Evolutionary conservation across 2,329 filamentous ascomycete genomes (phyloP).

Genomic region (Thyridium curvatum): DNA sequence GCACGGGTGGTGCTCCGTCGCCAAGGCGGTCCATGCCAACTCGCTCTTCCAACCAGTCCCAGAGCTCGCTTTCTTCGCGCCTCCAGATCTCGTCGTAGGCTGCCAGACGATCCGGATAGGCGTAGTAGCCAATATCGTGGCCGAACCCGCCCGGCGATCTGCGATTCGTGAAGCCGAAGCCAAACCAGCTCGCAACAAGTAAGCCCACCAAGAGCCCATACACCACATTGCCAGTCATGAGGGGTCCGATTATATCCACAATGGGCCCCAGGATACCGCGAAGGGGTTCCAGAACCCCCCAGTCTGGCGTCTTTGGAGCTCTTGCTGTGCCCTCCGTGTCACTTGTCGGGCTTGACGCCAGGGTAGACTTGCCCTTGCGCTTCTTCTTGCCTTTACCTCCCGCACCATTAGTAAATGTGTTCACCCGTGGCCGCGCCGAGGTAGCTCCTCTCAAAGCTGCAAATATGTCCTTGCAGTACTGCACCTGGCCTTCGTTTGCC

Average conservation of each 20-base stretch:
- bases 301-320: constrained; percentile 34
- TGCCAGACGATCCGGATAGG: constrained; percentile 61
- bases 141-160: constrained; percentile 28
- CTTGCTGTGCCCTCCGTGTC: constrained; percentile 24
- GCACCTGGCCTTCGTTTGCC: constrained; percentile 79
- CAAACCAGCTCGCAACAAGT: constrained; percentile 69
- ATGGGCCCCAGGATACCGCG: constrained; percentile 64
- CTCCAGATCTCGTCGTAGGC: constrained; percentile 94
- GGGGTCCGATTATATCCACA: constrained; percentile 59
- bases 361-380: constrained; percentile 41
- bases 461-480: constrained; percentile 77
- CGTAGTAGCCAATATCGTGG: constrained; percentile 27
- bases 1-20: constrained; percentile 28
- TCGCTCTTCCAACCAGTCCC: constrained; percentile 89
- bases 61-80: constrained; percentile 79
- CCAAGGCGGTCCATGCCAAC: constrained; percentile 62
- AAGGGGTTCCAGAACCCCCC: constrained; percentile 79
- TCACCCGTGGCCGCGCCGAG: constrained; percentile 52
- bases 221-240: constrained; percentile 72
- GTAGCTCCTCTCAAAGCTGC: constrained; percentile 68
- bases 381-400: constrained; percentile 56
- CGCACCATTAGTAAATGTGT: constrained; percentile 36
- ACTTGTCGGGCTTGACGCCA: constrained; percentile 34
- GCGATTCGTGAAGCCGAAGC: constrained; percentile 45
- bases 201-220: constrained; percentile 69